Conservation (phyloP, 192 early-diverging fungal genomes). For the Coemansia sp. region DNA sequence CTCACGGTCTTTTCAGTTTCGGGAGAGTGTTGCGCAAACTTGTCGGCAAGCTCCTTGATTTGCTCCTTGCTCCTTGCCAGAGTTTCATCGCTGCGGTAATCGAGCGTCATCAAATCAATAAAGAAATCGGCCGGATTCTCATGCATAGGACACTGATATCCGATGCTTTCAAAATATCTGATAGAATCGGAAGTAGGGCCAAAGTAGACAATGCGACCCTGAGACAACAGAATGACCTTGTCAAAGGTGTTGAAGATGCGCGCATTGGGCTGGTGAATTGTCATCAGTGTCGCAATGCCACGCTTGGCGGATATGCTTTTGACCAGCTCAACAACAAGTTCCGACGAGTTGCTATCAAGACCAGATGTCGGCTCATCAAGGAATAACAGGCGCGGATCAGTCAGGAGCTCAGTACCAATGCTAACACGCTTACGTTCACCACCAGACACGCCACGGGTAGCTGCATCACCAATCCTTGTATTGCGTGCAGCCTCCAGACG, state of each 20-base stretch:
- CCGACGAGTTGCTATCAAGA: conserved; percentile 68
- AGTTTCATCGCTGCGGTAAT: conserved; percentile 53
- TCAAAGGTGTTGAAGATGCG: conserved; percentile 83
- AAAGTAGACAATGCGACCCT: conserved; percentile 64
- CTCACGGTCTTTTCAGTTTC: neutral
- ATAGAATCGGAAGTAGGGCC: conserved; percentile 52
- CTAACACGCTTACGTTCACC: conserved; percentile 58
- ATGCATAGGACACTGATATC: conserved; percentile 64
- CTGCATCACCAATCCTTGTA: conserved; percentile 56
- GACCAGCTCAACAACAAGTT: conserved; percentile 63
- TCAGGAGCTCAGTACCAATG: conserved; percentile 56
- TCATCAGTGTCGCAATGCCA: conserved; percentile 74
- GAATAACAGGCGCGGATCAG: conserved; percentile 58
- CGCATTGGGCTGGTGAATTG: conserved; percentile 88
- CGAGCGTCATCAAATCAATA: conserved; percentile 61
- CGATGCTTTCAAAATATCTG: conserved; percentile 54
- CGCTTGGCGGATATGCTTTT: conserved; percentile 59
- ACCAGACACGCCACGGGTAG: conserved; percentile 55
- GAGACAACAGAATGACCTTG: conserved; percentile 70
- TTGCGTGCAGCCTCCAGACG: conserved; percentile 63
- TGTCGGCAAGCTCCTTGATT: conserved; percentile 41
- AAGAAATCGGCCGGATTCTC: conserved; percentile 76
- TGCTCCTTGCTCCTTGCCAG: conserved; percentile 40
- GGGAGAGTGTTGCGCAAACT: conserved; percentile 11
- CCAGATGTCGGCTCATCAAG: conserved; percentile 66